These are phyloP conservation scores for Salvia rosmarinus DNA, from an alignment of 257 asterid genomes.

Conservation along the genomic window DNA sequence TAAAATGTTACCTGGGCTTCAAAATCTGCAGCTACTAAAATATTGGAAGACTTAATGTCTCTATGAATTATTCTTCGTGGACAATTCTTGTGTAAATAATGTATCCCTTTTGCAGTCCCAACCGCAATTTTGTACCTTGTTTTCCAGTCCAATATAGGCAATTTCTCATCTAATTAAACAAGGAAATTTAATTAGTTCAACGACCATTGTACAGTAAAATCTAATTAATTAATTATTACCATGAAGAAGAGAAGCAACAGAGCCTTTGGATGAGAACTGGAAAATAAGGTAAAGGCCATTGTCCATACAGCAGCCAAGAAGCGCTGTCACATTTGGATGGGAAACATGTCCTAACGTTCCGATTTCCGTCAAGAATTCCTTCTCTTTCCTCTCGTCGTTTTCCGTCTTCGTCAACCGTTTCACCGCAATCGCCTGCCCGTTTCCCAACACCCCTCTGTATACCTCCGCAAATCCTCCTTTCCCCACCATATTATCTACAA, in stretches of 20 bases:
- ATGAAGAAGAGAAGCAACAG: slow-evolving; percentile 90
- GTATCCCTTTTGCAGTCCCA: slow-evolving; percentile 85
- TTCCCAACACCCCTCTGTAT: slow-evolving; percentile 72
- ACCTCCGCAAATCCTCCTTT: slow-evolving; percentile 99
- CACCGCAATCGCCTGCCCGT: slow-evolving; percentile 86
- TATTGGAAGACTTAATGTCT: slow-evolving; percentile 83
- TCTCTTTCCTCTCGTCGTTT: slow-evolving; percentile 88
- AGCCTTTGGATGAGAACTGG: slow-evolving; percentile 89
- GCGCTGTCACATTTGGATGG: slow-evolving; percentile 75
- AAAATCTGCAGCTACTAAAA: slow-evolving; percentile 66
- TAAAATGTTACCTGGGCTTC: slow-evolving; percentile 74
- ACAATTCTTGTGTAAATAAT: slow-evolving; percentile 83
- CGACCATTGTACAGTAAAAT: not conserved
- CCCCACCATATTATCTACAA: slow-evolving; percentile 76
- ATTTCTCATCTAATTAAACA: slow-evolving; percentile 58
- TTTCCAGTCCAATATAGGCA: slow-evolving; percentile 74
- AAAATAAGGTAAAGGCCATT: slow-evolving; percentile 87
- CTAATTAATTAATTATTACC: slow-evolving; percentile 25
- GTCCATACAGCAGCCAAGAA: slow-evolving; percentile 87
- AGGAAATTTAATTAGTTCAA: too few species aligned
- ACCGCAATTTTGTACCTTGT: slow-evolving; percentile 83
- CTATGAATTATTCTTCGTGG: slow-evolving; percentile 94
- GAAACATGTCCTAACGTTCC: slow-evolving; percentile 90
- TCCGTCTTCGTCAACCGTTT: slow-evolving; percentile 64
- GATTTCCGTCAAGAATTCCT: slow-evolving; percentile 81